Percentiles rank a stretch among this genome's conserved stretches.
Evolutionary conservation across 1,284 basidiomycete genomes (phyloP).

Genomic region (Athelia psychrophila): DNA sequence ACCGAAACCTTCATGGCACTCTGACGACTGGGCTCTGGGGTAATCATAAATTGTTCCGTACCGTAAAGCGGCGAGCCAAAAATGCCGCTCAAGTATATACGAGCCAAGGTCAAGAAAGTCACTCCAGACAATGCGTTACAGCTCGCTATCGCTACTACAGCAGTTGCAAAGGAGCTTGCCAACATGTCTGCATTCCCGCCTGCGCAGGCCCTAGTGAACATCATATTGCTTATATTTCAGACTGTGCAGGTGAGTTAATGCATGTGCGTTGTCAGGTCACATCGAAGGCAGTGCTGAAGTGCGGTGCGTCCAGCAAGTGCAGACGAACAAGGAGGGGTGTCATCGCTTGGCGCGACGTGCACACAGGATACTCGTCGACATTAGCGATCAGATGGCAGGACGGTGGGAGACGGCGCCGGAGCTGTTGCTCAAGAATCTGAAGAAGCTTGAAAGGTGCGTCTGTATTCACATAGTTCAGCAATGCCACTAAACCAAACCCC

Average conservation of each 20-base stretch:
- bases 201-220: conserved; percentile 35
- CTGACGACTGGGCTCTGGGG: too few species aligned
- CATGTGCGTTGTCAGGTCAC: neutral
- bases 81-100: neutral
- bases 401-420: conserved; percentile 43
- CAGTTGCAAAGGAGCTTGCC: conserved; percentile 21
- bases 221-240: conserved; percentile 43
- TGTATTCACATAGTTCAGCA: neutral
- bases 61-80: too few species aligned
- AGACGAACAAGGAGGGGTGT: conserved; percentile 40
- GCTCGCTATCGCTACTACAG: conserved; percentile 16
- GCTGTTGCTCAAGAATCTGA: conserved; percentile 38
- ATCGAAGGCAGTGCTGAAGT: conserved; percentile 4
- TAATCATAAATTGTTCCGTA: too few species aligned
- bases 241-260: conserved; percentile 38
- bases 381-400: conserved; percentile 45
- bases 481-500: conserved; percentile 8
- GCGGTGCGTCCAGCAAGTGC: conserved; percentile 8
- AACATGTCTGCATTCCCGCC: conserved; percentile 36
- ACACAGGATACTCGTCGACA: conserved; percentile 39
- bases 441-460: conserved; percentile 40
- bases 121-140: conserved; percentile 12
- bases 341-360: conserved; percentile 41
- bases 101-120: neutral
- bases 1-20: too few species aligned